These are phyloP conservation scores for Alternaria rosae DNA, from an alignment of 2,329 filamentous ascomycete genomes.

Conservation along the genomic window DNA sequence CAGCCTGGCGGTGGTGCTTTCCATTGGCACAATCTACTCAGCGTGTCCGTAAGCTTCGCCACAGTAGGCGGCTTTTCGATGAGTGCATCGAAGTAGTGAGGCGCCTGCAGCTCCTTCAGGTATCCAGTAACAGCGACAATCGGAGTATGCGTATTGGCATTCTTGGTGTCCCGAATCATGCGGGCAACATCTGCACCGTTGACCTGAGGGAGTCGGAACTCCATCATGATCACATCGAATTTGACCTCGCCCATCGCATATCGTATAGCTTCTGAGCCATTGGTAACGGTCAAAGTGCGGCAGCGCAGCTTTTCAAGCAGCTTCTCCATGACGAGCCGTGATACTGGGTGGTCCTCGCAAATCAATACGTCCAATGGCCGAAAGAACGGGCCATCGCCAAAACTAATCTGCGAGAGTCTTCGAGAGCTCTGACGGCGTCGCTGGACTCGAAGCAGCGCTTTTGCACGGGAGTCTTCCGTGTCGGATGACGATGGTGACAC, in stretches of 20 bases:
- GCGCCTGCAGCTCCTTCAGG: constrained; percentile 93
- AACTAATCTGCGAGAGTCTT: constrained; percentile 87
- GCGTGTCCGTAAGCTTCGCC: constrained; percentile 86
- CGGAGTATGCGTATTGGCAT: constrained; percentile 90
- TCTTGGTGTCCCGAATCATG: constrained; percentile 97
- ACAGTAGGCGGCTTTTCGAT: constrained; percentile 97
- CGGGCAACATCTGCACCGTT: constrained; percentile 94
- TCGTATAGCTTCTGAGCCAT: constrained; percentile 88
- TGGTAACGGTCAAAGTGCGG: constrained; percentile 88
- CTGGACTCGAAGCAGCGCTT: constrained; percentile 89
- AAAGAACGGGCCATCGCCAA: constrained; percentile 85
- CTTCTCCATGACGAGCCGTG: constrained; percentile 98
- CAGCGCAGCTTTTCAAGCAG: constrained; percentile 93
- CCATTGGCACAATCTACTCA: constrained; percentile 91
- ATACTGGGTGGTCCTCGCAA: constrained; percentile 97
- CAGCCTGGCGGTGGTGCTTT: constrained; percentile 75
- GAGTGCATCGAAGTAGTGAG: constrained; percentile 93
- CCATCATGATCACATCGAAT: constrained; percentile 98
- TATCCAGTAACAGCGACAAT: constrained; percentile 98
- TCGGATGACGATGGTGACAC: constrained; percentile 97
- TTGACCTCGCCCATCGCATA: constrained; percentile 97
- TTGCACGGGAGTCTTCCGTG: constrained; percentile 92
- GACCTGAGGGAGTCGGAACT: constrained; percentile 93
- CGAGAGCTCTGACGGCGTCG: constrained; percentile 94
- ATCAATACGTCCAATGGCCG: constrained; percentile 92